Evolutionary conservation across 2,329 filamentous ascomycete species (phyloP), one percentile per base, ranked within the genome.

Genomic region (Talaromyces sp.): DNA sequence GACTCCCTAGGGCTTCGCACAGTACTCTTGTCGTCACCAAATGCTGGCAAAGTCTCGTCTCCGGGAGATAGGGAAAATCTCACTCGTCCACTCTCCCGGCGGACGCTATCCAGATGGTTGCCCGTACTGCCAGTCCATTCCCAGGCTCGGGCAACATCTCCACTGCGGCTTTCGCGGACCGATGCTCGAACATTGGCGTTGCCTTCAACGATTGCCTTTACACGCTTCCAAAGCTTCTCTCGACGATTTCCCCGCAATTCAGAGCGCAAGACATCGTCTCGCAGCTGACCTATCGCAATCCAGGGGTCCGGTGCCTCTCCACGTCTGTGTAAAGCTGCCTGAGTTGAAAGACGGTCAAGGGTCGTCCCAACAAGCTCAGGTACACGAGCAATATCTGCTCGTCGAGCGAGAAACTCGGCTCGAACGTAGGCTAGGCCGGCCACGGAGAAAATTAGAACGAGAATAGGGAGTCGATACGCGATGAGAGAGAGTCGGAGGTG

Each of bases 181-280:
- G 83, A 93, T 77, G 77, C 91, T 46, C 95, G 85, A 16, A 99
- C 89, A 71, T 99, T 99, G 64, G 91, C 90, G 75, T 99, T 99
- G 75, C 88, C 88, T 77, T 99, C 95, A 0, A 99, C 93, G 59
- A 98, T 89, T 58, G 82, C 85, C 68, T 87, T 85, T 21, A 99
- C 95, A 57, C 86, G 86, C 66, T 87, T 84, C 95, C 96, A 99
- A 58, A 99, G 81, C 62, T 86, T 85, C 72, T 95, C 89, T 40
- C 95, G 84, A 69, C 92, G 86, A 8, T 83, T 82, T 21, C 93
- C 83, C 3, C 85, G 88, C 74, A 97, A 91, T 65, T 96, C 88
- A 31, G 89, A 86, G 21, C 93, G 84, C 42, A 99, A 81, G 2
- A 99, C 88, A 71, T 98, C 93, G 71, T 99, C 95, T 64, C 95